Conservation (phyloP, 495 filamentous ascomycete genomes). For the Endocarpon pusillum region DNA sequence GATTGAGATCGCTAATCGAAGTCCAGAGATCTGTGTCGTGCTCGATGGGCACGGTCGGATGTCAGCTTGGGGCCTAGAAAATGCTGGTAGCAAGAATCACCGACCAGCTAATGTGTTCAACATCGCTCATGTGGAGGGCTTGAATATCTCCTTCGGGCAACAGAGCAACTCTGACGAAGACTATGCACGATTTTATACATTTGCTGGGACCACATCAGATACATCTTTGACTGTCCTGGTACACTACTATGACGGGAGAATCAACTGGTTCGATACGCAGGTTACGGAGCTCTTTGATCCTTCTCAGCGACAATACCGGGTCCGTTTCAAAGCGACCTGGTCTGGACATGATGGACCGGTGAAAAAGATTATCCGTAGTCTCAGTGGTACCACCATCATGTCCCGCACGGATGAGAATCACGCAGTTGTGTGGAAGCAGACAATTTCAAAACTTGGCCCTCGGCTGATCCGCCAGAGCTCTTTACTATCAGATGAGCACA, state of each 20-base stretch:
- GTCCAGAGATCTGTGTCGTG: constrained; percentile 74
- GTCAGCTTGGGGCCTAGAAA: constrained; percentile 90
- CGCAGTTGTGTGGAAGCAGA: constrained; percentile 70
- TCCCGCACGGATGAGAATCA: constrained; percentile 68
- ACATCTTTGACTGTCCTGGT: constrained; percentile 59
- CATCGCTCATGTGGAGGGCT: constrained; percentile 61
- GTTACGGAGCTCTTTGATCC: constrained; percentile 73
- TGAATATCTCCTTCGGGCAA: constrained; percentile 48
- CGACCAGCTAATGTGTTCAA: constrained; percentile 66
- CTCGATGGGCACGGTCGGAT: constrained; percentile 73
- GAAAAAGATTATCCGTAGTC: constrained; percentile 72
- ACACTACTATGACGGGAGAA: constrained; percentile 72
- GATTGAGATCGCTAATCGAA: constrained; percentile 68
- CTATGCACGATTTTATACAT: constrained; percentile 57
- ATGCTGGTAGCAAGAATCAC: constrained; percentile 58
- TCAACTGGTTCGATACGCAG: constrained; percentile 65
- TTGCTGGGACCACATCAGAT: constrained; percentile 40
- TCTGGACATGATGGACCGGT: constrained; percentile 70
- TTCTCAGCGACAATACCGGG: constrained; percentile 42
- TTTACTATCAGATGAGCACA: constrained; percentile 53
- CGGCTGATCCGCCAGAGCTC: constrained; percentile 49
- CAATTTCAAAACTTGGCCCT: constrained; percentile 22
- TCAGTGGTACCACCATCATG: constrained; percentile 59
- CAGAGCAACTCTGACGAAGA: constrained; percentile 25
- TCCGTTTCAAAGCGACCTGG: constrained; percentile 46